A percentile compares a stretch with the other conserved stretches of the same genome.
These are phyloP conservation scores for Cystobasidium sp. DNA, from an alignment of 1,284 basidiomycete genomes.

Conservation along the genomic window DNA sequence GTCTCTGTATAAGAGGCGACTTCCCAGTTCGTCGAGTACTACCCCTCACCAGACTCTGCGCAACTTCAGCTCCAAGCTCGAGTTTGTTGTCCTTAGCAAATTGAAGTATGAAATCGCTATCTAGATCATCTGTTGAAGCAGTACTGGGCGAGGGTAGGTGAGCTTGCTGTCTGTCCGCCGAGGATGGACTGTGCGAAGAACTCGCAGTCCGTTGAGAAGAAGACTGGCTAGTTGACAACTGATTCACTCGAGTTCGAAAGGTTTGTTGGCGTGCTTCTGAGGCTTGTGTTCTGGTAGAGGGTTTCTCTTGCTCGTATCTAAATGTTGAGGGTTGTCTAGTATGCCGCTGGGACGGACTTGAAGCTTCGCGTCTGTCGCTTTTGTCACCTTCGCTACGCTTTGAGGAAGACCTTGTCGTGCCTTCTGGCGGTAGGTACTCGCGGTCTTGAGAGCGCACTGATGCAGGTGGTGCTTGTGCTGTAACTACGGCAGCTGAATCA, in stretches of 20 bases:
- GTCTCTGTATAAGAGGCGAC: neutral
- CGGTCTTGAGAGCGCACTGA: neutral
- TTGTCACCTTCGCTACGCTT: neutral
- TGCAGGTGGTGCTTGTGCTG: neutral
- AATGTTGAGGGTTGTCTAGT: neutral
- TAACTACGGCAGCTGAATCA: neutral
- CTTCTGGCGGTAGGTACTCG: neutral
- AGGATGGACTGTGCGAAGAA: neutral
- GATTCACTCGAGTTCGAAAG: neutral
- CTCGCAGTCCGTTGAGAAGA: neutral
- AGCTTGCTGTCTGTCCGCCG: neutral
- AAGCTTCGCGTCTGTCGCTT: neutral
- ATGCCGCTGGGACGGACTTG: neutral
- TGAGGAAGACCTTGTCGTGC: neutral
- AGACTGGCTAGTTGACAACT: neutral
- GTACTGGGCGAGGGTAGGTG: neutral
- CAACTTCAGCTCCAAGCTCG: slow-evolving; percentile 22
- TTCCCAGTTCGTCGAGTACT: neutral
- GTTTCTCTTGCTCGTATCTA: slow-evolving; percentile 18
- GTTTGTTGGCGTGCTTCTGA: neutral
- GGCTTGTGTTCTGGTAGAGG: neutral
- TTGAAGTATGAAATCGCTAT: slow-evolving; percentile 26
- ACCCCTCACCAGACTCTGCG: neutral
- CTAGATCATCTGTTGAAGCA: slow-evolving; percentile 1
- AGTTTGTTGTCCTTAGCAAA: slow-evolving; percentile 29